Evolutionary conservation across 2,329 filamentous ascomycete genomes (phyloP).

Genomic region (Colletotrichum orchidophilum): DNA sequence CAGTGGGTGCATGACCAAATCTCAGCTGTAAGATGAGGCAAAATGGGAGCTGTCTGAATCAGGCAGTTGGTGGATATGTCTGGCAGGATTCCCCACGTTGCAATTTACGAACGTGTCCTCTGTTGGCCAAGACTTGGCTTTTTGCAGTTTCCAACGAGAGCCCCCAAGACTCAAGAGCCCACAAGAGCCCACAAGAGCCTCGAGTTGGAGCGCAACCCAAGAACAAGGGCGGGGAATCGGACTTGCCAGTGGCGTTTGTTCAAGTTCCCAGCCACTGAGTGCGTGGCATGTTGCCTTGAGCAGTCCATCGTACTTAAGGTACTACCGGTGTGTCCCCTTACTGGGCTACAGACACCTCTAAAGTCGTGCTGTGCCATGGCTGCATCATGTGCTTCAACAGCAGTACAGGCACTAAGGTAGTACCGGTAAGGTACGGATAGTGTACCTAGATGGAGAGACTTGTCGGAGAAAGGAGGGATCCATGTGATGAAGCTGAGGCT

Average conservation of each 20-base stretch:
- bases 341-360: not conserved
- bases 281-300: not conserved
- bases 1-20: constrained; percentile 15
- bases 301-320: not conserved
- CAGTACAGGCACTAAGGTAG: too few relatives aligned
- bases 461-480: not conserved
- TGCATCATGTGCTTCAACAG: not conserved
- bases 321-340: too few relatives aligned
- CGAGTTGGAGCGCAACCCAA: not conserved
- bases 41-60: constrained; percentile 17
- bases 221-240: not conserved
- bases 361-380: not conserved
- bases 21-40: constrained; percentile 15
- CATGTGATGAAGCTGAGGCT: not conserved
- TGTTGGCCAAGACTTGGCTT: not conserved
- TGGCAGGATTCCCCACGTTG: constrained; percentile 18
- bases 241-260: not conserved
- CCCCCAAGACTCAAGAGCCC: not conserved
- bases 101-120: constrained; percentile 31
- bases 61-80: constrained; percentile 26
- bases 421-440: too few relatives aligned
- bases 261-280: not conserved
- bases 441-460: too few relatives aligned
- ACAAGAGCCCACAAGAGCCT: not conserved
- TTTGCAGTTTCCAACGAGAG: not conserved